phyloP scores from a whole-genome alignment of 257 asterid genomes.

The Cruciata laevipes region DNA sequence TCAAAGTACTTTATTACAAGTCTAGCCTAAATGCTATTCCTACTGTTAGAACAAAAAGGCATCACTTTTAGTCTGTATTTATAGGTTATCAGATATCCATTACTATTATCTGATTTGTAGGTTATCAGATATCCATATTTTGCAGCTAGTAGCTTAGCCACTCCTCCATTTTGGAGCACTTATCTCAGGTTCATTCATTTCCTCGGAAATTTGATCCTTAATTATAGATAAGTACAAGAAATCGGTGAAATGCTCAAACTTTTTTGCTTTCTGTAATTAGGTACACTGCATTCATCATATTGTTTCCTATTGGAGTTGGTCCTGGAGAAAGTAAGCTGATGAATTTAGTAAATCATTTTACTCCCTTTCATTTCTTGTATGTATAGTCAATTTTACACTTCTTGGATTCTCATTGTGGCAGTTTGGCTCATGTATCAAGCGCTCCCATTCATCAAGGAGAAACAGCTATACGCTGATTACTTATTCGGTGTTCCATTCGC shows the following conservation, averaged over 20 bases:
- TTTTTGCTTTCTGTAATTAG: slow-evolving; percentile 30
- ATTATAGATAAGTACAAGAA: not conserved
- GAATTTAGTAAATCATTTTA: not conserved
- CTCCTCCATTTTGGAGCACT: slow-evolving; percentile 62
- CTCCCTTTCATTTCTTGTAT: not conserved
- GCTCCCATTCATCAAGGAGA: slow-evolving; percentile 62
- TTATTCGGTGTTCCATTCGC: slow-evolving; percentile 46
- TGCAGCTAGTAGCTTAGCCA: slow-evolving; percentile 50
- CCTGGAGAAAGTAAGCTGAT: slow-evolving; percentile 86
- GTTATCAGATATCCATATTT: slow-evolving; percentile 79
- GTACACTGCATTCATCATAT: slow-evolving; percentile 77
- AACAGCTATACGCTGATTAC: slow-evolving; percentile 52
- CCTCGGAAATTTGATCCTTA: not conserved
- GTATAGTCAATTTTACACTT: not conserved
- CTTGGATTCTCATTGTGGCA: slow-evolving; percentile 19
- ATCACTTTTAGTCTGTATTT: not conserved
- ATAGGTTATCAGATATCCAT: not conserved
- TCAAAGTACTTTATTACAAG: not conserved
- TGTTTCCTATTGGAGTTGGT: slow-evolving; percentile 82
- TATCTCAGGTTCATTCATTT: slow-evolving; percentile 47
- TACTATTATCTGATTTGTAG: slow-evolving; percentile 25
- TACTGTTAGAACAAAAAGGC: not conserved
- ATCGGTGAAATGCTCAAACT: not conserved
- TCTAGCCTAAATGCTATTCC: not conserved
- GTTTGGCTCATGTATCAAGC: slow-evolving; percentile 96